Evolutionary conservation across 2,329 filamentous ascomycete genomes (phyloP).

Genomic region (Colletotrichum tabaci): DNA sequence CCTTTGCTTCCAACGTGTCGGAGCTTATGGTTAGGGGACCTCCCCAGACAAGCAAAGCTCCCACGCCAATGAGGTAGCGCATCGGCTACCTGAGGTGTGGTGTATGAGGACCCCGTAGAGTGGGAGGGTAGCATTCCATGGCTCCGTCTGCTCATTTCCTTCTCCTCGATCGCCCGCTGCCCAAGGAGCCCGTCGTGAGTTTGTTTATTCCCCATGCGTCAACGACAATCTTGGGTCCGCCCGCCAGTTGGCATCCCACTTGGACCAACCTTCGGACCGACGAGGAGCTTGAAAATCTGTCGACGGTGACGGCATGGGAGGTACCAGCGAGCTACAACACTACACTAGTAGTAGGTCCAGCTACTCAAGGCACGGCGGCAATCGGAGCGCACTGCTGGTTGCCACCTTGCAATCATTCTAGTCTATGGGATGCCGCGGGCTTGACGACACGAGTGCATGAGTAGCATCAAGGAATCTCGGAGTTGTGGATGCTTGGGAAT

Average conservation of each 20-base stretch:
- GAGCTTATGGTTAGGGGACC: not conserved
- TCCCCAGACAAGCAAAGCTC: constrained; percentile 2
- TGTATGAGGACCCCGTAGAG: not conserved
- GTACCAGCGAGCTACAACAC: not conserved
- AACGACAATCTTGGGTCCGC: not conserved
- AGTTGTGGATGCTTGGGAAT: not conserved
- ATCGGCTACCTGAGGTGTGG: not conserved
- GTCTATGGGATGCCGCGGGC: not conserved
- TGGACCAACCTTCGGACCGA: not conserved
- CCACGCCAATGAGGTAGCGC: not conserved
- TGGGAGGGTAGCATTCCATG: not conserved
- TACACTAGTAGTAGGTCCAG: not conserved
- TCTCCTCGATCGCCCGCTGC: not conserved
- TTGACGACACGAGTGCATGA: constrained; percentile 8
- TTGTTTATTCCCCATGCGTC: not conserved
- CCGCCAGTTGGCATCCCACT: too few species aligned
- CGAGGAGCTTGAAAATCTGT: not conserved
- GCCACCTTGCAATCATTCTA: not conserved
- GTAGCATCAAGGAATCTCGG: not conserved
- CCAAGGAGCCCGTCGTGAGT: not conserved
- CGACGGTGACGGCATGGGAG: not conserved
- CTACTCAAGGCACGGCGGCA: not conserved
- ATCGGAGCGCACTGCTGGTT: not conserved
- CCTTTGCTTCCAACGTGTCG: constrained; percentile 11
- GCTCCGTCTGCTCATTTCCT: not conserved